Conservation (phyloP, 495 filamentous ascomycete genomes). For the Penicillium bialowiezense region DNA sequence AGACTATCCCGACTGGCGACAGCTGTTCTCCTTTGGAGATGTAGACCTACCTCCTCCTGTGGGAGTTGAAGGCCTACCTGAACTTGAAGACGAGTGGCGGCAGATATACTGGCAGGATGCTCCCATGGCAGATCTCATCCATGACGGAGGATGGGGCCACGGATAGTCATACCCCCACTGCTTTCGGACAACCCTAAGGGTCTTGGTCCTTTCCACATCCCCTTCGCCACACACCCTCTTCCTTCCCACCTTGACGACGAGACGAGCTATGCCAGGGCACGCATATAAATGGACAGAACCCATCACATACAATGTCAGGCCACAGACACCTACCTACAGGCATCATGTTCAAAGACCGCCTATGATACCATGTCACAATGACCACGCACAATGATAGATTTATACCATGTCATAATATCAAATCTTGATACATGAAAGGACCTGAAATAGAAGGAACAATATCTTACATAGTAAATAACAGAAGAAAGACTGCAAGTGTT, state of each 20-base stretch:
- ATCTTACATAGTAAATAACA: too few species aligned
- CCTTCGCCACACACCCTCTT: not conserved
- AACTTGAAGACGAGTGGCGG: slow-evolving; percentile 48
- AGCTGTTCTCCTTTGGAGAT: slow-evolving; percentile 45
- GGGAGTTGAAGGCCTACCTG: slow-evolving; percentile 38
- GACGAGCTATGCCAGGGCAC: slow-evolving; percentile 25
- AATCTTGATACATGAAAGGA: too few species aligned
- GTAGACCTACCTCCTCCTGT: slow-evolving; percentile 40
- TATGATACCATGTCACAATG: slow-evolving; percentile 27
- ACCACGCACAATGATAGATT: slow-evolving; percentile 23
- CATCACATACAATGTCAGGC: not conserved
- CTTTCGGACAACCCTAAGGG: not conserved
- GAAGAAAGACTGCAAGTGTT: too few species aligned
- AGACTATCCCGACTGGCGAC: slow-evolving; percentile 45
- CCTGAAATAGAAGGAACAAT: too few species aligned
- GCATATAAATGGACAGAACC: slow-evolving; percentile 4
- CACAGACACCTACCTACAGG: slow-evolving; percentile 1
- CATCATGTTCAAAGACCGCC: slow-evolving; percentile 7
- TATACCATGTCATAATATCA: slow-evolving; percentile 25
- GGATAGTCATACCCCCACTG: slow-evolving; percentile 11
- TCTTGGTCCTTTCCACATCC: not conserved
- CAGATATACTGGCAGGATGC: slow-evolving; percentile 49
- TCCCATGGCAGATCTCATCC: slow-evolving; percentile 43
- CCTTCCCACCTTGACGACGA: slow-evolving; percentile 17
- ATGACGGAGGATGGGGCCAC: slow-evolving; percentile 42